Evolutionary conservation across 805 yeast species (phyloP), one percentile per base, ranked within the genome.

Genomic region (Yarrowia divulgata): DNA sequence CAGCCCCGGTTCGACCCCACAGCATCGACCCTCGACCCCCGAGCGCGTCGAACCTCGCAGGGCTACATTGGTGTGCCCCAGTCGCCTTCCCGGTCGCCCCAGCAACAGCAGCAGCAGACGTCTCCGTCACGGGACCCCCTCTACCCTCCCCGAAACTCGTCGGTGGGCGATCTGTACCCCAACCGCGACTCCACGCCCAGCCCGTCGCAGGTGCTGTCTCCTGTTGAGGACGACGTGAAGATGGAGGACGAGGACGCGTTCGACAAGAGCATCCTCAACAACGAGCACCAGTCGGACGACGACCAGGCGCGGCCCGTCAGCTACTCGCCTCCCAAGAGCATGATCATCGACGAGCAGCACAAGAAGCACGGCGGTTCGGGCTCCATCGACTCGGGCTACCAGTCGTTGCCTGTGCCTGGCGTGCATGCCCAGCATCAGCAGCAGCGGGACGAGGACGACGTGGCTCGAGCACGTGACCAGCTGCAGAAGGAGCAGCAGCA

Each of bases 281-380:
- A 23, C 23, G 63, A 40, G 63, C 39, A 4, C 29, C 29, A 23
- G 29, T 23, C 29, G 2, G 29, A 23, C 29, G 29, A 23, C 0
- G 48, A n/a, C n/a, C n/a, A 45, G 16, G 14, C 18, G 23, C 6
- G 7, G 16, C 19, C 48, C n/a, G 23, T 12, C 23, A 29, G 60
- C 60, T 42, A 57, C 63, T 57, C 63, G 46, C 63, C 63, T 16
- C 63, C 63, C 32, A 57, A 57, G 63, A 57, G 63, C 48, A 57
- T 57, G 63, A 57, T 57, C 48, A 57, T 57, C 32, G 63, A 57
- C 63, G 62, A 55, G 58, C 40, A 37, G 58, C 40, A 52, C 19
- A 50, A 50, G 43, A 19, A 35, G 58, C 58, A 54, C n/a, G 8
- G 10, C 0, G 32, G 43, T 3, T 37, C 60, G 4, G 45, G 35